phyloP scores from a whole-genome alignment of 202 grass and related monocot species.

The Zoysia matrella region DNA sequence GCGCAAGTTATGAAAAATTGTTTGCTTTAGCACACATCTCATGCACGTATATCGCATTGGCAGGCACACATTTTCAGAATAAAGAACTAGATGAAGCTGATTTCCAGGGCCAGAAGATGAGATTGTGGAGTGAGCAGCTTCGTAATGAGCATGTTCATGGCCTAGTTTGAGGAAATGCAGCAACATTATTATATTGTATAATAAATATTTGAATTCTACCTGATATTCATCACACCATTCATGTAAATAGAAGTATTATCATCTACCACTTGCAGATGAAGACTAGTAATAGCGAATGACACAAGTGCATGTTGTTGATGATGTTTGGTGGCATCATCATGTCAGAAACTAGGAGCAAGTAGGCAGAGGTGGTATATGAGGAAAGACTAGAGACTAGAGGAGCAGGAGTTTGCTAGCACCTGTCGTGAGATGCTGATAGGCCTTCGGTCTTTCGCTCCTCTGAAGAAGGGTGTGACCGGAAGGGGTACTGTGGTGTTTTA shows the following conservation, averaged over 20 bases:
- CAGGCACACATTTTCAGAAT: neutral
- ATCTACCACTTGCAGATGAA: neutral
- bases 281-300: neutral
- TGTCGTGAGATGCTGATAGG: neutral
- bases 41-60: neutral
- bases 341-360: neutral
- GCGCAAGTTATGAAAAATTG: neutral
- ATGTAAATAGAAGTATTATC: slow-evolving; percentile 19
- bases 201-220: neutral
- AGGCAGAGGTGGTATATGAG: neutral
- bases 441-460: neutral
- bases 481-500: neutral
- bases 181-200: neutral
- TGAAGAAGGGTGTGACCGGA: neutral
- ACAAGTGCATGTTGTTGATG: neutral
- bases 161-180: neutral
- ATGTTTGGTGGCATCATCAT: neutral
- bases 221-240: neutral
- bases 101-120: neutral
- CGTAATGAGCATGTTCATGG: neutral
- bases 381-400: neutral
- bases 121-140: neutral
- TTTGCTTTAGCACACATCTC: neutral
- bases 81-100: neutral
- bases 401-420: neutral